Conservation (phyloP, 208 protist species). For the Leishmania turanica region DNA sequence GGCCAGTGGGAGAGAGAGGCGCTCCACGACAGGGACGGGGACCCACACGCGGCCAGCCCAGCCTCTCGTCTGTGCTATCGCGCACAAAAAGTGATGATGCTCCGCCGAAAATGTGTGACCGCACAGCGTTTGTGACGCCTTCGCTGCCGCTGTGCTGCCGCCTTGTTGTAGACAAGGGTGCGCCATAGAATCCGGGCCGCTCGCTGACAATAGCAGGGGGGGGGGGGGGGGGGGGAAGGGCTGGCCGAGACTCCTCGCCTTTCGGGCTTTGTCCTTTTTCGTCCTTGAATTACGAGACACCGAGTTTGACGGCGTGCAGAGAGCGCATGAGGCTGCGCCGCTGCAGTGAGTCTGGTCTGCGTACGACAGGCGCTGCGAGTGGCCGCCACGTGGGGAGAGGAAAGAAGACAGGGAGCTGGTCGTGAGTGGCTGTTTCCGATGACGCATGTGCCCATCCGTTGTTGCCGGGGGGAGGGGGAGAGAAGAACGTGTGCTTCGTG, state of each 20-base stretch:
- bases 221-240: neutral
- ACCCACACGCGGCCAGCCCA: slow-evolving; percentile 55
- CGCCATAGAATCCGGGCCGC: neutral
- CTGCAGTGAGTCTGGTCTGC: neutral
- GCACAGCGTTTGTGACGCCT: slow-evolving; percentile 29
- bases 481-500: neutral
- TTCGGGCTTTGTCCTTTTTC: neutral
- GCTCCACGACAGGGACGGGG: slow-evolving; percentile 27
- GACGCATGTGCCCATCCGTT: neutral
- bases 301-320: neutral
- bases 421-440: neutral
- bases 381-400: neutral
- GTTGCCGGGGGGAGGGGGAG: neutral
- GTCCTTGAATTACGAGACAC: neutral
- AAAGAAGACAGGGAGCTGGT: neutral
- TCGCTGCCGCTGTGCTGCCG: neutral
- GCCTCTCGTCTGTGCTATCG: slow-evolving; percentile 25
- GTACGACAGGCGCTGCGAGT: neutral
- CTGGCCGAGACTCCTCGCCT: neutral
- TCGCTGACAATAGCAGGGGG: neutral
- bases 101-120: slow-evolving; percentile 43
- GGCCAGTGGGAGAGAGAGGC: slow-evolving; percentile 28
- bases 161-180: neutral
- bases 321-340: neutral
- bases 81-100: slow-evolving; percentile 40